Conservation (phyloP, 228 moss, liverwort and hornwort genomes). For the Sphagnum fallax region DNA sequence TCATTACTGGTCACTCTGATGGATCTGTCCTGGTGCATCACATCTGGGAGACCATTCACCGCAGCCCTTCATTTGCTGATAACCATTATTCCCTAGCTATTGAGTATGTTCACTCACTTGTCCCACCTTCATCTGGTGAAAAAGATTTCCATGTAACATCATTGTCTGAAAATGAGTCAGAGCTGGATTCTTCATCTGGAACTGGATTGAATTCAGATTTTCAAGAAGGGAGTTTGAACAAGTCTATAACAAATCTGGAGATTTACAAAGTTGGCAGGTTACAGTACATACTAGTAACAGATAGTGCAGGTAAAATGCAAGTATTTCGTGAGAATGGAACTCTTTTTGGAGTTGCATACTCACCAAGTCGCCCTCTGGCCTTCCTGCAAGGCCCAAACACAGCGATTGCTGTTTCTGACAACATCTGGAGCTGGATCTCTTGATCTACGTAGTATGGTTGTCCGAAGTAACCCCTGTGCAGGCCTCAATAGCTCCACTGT, state of each 20-base stretch:
- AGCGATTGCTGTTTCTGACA: conserved; percentile 77
- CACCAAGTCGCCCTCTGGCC: conserved; percentile 72
- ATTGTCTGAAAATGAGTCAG: conserved; percentile 1
- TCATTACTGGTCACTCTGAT: conserved; percentile 87
- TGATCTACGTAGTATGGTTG: conserved; percentile 78
- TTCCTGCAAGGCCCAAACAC: conserved; percentile 72
- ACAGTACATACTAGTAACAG: conserved; percentile 72
- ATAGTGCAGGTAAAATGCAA: conserved; percentile 66
- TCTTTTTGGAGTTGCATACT: conserved; percentile 57
- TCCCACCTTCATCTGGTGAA: conserved; percentile 28
- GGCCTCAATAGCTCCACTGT: conserved; percentile 67
- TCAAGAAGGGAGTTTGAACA: conserved; percentile 6
- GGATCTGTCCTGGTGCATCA: conserved; percentile 83
- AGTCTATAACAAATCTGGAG: conserved; percentile 60
- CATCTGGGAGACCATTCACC: conserved; percentile 54
- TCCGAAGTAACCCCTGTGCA: conserved; percentile 70
- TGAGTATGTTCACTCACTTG: conserved; percentile 50
- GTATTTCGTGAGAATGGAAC: conserved; percentile 82
- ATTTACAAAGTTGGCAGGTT: conserved; percentile 85
- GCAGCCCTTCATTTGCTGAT: conserved; percentile 41
- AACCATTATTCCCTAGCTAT: conserved; percentile 44
- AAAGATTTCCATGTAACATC: neutral
- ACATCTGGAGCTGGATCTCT: conserved; percentile 73
- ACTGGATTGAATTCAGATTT: conserved; percentile 1
- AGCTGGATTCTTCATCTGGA: conserved; percentile 9